Conservation (phyloP, 352 stramenopile genomes). For the Phytophthora pistaciae region DNA sequence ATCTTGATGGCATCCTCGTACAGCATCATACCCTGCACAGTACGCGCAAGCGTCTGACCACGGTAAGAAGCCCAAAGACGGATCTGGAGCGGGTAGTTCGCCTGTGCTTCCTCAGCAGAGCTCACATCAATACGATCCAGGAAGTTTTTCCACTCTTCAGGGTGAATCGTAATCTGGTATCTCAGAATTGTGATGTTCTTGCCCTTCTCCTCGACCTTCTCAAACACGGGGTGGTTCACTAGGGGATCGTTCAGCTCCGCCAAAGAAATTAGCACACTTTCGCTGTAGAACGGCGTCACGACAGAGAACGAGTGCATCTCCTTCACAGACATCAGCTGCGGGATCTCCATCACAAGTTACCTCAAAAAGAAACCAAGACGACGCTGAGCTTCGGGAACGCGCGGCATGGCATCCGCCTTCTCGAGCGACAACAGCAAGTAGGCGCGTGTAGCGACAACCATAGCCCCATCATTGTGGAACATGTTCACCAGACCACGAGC, state of each 20-base stretch:
- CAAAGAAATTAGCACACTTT: conserved; percentile 75
- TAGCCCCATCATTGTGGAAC: conserved; percentile 78
- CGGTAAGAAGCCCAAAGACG: conserved; percentile 82
- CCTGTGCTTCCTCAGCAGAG: conserved; percentile 67
- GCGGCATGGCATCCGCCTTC: conserved; percentile 75
- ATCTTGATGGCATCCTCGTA: conserved; percentile 89
- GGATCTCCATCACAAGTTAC: conserved; percentile 83
- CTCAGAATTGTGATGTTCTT: conserved; percentile 88
- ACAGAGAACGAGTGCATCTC: conserved; percentile 88
- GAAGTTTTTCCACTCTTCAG: conserved; percentile 84
- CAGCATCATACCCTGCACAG: conserved; percentile 85
- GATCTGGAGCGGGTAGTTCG: conserved; percentile 75
- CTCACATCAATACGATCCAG: conserved; percentile 77
- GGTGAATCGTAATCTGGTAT: conserved; percentile 82
- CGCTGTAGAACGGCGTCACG: conserved; percentile 82
- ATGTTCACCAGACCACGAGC: conserved; percentile 82
- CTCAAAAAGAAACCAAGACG: conserved; percentile 87
- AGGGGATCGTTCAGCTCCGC: conserved; percentile 74
- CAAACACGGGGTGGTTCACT: conserved; percentile 76
- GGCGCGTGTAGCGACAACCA: conserved; percentile 79
- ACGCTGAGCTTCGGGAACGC: conserved; percentile 73
- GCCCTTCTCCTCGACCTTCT: conserved; percentile 76
- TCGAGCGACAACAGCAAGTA: conserved; percentile 79
- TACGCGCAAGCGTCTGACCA: conserved; percentile 78
- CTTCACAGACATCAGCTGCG: conserved; percentile 73